Evolutionary conservation across 2,329 filamentous ascomycete species (phyloP).

Genomic region (Helicocarpus griseus): DNA sequence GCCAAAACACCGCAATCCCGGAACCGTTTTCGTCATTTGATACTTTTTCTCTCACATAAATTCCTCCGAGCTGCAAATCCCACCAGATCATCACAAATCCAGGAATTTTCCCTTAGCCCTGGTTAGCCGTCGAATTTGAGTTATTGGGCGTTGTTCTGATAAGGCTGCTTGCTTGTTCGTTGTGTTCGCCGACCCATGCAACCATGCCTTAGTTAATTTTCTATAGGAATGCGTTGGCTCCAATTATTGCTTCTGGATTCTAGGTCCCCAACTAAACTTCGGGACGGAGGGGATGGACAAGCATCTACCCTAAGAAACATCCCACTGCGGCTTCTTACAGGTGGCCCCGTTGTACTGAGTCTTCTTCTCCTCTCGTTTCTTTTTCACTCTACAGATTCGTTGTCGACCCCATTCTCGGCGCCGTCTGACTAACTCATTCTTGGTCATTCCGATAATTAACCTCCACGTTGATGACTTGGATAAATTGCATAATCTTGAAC

Average conservation of each 20-base stretch:
- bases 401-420: background rate
- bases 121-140: background rate
- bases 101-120: background rate
- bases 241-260: conserved; percentile 9
- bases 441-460: background rate
- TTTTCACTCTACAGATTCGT: background rate
- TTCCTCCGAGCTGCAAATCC: background rate
- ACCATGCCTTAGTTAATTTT: conserved; percentile 8
- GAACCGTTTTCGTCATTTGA: background rate
- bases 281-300: background rate
- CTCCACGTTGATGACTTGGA: background rate
- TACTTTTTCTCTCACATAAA: background rate
- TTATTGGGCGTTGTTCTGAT: conserved; percentile 7
- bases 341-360: conserved; percentile 7
- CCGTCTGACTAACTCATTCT: background rate
- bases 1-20: background rate
- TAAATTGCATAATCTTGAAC: background rate
- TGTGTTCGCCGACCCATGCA: conserved; percentile 3
- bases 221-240: conserved; percentile 10
- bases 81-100: background rate
- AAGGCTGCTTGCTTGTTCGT: conserved; percentile 5
- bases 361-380: background rate
- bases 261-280: conserved; percentile 1
- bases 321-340: conserved; percentile 6
- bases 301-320: background rate